Percentiles rank a stretch among this genome's conserved stretches.
These are phyloP conservation scores for Populus hybrid DNA, from an alignment of 441 rosid genomes.

Conservation along the genomic window DNA sequence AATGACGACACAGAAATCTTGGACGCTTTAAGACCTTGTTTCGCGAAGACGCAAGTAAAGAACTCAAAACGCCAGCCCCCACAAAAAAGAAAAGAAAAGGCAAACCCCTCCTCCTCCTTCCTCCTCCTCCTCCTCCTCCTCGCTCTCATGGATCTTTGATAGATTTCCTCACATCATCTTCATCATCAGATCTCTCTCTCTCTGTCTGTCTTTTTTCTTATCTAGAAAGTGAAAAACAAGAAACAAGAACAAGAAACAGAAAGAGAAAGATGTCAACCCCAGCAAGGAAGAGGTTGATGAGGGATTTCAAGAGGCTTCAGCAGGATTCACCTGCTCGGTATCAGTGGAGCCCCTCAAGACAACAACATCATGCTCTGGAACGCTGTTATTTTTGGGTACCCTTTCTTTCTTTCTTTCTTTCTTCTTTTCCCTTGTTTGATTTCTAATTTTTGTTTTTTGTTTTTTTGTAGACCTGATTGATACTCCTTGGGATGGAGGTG, in stretches of 20 bases:
- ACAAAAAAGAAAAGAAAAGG: not conserved
- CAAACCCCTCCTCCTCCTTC: no score
- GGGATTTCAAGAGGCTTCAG: conserved; percentile 82
- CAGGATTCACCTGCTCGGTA: conserved; percentile 83
- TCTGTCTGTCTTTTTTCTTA: not conserved
- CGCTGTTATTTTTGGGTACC: conserved; percentile 73
- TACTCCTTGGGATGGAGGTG: conserved; percentile 92
- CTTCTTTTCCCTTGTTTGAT: not conserved
- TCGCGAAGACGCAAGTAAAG: not conserved
- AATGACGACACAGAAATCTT: not conserved
- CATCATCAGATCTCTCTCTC: not conserved
- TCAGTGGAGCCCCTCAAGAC: conserved; percentile 76
- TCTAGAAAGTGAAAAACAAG: not conserved
- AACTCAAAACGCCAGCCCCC: not conserved
- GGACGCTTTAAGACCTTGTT: not conserved
- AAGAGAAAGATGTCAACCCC: conserved; percentile 55
- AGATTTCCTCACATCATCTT: not conserved
- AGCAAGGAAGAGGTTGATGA: conserved; percentile 78
- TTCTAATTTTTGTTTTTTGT: not conserved
- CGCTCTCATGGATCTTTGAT: no score
- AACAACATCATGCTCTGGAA: conserved; percentile 79
- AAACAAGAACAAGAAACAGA: not conserved
- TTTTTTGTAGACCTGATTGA: conserved; percentile 57
- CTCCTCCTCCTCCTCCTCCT: not conserved
- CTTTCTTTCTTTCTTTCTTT: not conserved